phyloP scores from a whole-genome alignment of 768 basidiomycete species.

The Termitomyces bulborhizus region DNA sequence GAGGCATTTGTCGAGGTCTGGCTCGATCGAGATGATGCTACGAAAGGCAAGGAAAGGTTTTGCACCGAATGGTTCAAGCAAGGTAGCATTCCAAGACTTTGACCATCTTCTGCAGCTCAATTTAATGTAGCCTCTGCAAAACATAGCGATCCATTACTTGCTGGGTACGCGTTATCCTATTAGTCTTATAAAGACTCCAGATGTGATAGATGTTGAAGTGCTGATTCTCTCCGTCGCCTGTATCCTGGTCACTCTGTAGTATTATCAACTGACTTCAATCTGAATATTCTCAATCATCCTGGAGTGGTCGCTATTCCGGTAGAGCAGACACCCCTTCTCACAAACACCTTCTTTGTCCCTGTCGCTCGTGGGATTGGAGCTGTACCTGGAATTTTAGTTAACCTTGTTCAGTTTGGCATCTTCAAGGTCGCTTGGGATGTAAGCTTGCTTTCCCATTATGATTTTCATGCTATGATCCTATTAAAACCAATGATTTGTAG shows the following conservation, averaged over 20 bases:
- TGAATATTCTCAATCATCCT: conserved; percentile 49
- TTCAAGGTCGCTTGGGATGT: conserved; percentile 59
- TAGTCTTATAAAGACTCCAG: not conserved
- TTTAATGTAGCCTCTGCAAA: conserved; percentile 41
- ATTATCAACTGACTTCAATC: conserved; percentile 37
- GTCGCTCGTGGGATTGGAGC: conserved; percentile 33
- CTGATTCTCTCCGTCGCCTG: conserved; percentile 44
- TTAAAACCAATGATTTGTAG: conserved; percentile 25
- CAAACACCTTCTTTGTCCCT: conserved; percentile 42
- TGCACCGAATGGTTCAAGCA: conserved; percentile 48
- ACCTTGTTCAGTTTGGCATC: conserved; percentile 45
- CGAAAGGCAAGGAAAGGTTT: conserved; percentile 30
- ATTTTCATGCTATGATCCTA: not conserved
- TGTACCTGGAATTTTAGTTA: conserved; percentile 47
- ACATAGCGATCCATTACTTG: conserved; percentile 36
- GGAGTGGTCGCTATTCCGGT: conserved; percentile 38
- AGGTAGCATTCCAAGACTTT: conserved; percentile 24
- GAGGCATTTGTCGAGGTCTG: conserved; percentile 14
- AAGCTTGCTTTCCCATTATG: conserved; percentile 14
- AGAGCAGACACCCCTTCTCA: conserved; percentile 43
- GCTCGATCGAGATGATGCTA: conserved; percentile 7
- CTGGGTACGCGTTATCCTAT: conserved; percentile 30
- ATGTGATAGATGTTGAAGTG: conserved; percentile 14
- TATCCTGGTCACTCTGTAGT: conserved; percentile 62
- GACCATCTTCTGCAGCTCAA: not conserved